Evolutionary conservation across 225 moss, liverwort and hornwort genomes (phyloP), one percentile per base, ranked within the genome.

Genomic region (Polytrichum commune): DNA sequence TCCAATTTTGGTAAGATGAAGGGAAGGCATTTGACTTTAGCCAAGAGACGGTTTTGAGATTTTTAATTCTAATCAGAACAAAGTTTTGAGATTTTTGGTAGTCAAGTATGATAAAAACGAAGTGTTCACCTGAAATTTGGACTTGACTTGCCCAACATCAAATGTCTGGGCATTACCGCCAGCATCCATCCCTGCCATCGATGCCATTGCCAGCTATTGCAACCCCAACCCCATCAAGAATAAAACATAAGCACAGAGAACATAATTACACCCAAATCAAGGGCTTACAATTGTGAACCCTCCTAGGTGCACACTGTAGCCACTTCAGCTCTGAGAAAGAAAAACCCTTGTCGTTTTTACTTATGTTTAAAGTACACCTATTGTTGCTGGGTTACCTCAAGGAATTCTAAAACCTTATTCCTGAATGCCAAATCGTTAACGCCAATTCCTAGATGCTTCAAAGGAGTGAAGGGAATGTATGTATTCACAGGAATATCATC

Each of bases 181-280:
- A 65, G 73, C 63, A 29, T 89, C 90, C 65, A 83, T 26, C 25
- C 84, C 84, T 60, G 88, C 85, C 80, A 90, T 80, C 18, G 88
- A 82, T 70, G 84, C 90, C 86, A 92, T 81, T 63, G 86, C 90
- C 53, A 97, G 78, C 74, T 90, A 81, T 57, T 1, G 72, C 4
- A 67, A 78, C 53, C 29, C 27, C 54, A 20, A 29, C 8, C 29
- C 22, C 22, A 7, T 55, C 24, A 20, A 58, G 29, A 26, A 60
- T 13, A 57, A 25, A n/a, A 7, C 58, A 20, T 58, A 20, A 58
- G 58, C 58, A 58, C 2, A 58, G 24, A 1, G 6, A 63, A 63
- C 18, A 61, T 23, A 16, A n/a, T 61, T 7, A 22, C 22, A 61
- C 26, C 19, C 23, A 61, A 22, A 61, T 61, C 60, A 61, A 61